Evolutionary conservation across 2,329 filamentous ascomycete species (phyloP).

Genomic region (Fusarium concolor): DNA sequence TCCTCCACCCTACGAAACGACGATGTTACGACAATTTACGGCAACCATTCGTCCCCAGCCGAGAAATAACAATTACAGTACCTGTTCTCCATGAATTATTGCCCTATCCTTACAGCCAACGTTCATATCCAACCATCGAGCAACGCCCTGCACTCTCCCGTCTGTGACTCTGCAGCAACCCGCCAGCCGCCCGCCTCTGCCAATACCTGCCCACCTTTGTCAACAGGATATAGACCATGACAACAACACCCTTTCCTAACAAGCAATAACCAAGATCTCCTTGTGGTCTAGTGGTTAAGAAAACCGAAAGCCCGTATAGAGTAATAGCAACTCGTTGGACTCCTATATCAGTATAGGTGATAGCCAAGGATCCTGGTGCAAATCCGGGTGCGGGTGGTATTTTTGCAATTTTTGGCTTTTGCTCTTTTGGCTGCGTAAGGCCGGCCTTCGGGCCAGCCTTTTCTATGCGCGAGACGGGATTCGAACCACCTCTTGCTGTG

Average conservation of each 20-base stretch:
- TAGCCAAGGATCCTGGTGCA: slow-evolving; percentile 54
- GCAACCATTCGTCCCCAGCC: neutral
- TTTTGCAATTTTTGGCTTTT: slow-evolving; percentile 11
- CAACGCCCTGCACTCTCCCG: slow-evolving; percentile 23
- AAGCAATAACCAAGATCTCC: slow-evolving; percentile 5
- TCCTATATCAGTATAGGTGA: slow-evolving; percentile 49
- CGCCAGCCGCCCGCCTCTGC: slow-evolving; percentile 26
- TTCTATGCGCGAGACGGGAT: neutral
- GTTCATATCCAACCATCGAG: neutral
- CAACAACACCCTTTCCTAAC: slow-evolving; percentile 20
- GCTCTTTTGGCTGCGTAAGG: neutral
- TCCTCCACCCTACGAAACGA: slow-evolving; percentile 3
- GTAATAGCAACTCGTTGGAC: slow-evolving; percentile 54
- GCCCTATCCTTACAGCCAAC: neutral
- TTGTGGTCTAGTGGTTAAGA: slow-evolving; percentile 43
- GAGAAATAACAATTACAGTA: neutral
- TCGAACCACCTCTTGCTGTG: slow-evolving; percentile 2
- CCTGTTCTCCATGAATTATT: neutral
- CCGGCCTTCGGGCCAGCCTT: neutral
- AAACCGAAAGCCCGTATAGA: slow-evolving; percentile 48
- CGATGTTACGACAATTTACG: neutral
- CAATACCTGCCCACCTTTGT: slow-evolving; percentile 5
- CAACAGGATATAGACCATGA: slow-evolving; percentile 28
- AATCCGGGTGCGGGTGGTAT: slow-evolving; percentile 51
- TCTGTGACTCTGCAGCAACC: slow-evolving; percentile 26